phyloP scores from a whole-genome alignment of 2,329 filamentous ascomycete genomes.

The Pseudogymnoascus pannorum region DNA sequence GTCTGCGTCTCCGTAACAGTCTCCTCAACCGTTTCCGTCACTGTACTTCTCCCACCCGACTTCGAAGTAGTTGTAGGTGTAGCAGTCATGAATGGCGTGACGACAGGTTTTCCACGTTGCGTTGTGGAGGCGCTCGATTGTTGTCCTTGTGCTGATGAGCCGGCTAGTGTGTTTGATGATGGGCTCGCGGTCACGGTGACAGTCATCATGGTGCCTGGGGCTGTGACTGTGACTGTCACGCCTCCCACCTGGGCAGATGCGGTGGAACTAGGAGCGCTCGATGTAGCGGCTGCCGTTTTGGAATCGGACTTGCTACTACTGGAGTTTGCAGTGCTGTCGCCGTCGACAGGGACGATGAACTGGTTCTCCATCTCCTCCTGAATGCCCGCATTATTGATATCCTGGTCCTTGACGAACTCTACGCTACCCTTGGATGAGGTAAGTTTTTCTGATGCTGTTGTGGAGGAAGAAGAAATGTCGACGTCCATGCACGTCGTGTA shows the following conservation, averaged over 20 bases:
- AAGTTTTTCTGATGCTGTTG: not conserved
- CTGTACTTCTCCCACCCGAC: not conserved
- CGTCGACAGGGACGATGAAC: not conserved
- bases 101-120: not conserved
- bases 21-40: not conserved
- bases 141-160: not conserved
- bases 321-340: not conserved
- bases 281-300: not conserved
- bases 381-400: not conserved
- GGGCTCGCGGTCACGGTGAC: not conserved
- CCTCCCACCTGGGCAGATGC: not conserved
- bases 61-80: not conserved
- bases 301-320: no score
- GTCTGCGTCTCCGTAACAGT: not conserved
- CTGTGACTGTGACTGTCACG: not conserved
- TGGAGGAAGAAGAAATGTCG: conserved; percentile 13
- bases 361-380: not conserved
- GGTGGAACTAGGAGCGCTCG: not conserved
- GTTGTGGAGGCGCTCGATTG: not conserved
- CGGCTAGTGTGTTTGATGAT: not conserved
- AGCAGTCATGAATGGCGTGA: not conserved
- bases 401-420: not conserved
- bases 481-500: conserved; percentile 50
- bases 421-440: not conserved
- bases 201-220: not conserved